Evolutionary conservation across 768 basidiomycete species (phyloP).

Genomic region (Amanita molliuscula): DNA sequence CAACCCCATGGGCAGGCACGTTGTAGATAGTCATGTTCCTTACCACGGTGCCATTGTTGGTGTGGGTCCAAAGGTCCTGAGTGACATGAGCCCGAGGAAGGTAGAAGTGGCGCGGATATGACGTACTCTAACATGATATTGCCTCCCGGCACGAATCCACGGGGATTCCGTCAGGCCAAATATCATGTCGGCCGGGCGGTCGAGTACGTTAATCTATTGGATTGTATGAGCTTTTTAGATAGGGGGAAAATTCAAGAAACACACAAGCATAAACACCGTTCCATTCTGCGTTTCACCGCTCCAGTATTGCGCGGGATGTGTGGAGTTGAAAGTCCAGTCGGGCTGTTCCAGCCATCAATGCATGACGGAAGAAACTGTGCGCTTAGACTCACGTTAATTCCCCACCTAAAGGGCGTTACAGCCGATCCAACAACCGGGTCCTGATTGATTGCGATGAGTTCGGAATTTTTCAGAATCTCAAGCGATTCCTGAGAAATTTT

Average conservation of each 20-base stretch:
- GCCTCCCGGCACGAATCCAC: constrained; percentile 58
- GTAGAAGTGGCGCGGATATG: neutral
- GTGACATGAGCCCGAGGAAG: neutral
- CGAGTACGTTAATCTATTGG: constrained; percentile 45
- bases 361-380: neutral
- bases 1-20: constrained; percentile 62
- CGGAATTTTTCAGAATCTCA: constrained; percentile 47
- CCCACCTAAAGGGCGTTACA: constrained; percentile 62
- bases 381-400: constrained; percentile 36
- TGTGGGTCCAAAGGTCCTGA: constrained; percentile 68
- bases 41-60: constrained; percentile 55
- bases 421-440: constrained; percentile 51
- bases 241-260: constrained; percentile 7
- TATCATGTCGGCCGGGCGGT: constrained; percentile 44
- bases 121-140: constrained; percentile 54
- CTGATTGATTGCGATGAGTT: constrained; percentile 63
- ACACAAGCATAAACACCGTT: constrained; percentile 56
- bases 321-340: constrained; percentile 29
- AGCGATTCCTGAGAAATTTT: constrained; percentile 37
- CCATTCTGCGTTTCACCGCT: constrained; percentile 57
- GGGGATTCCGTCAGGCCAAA: constrained; percentile 62
- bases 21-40: constrained; percentile 41
- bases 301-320: constrained; percentile 64
- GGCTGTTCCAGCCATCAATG: constrained; percentile 18
- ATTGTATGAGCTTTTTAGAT: neutral